Base-by-base conservation (phyloP, 2,329 filamentous ascomycete species). In the Phoma sp. region DNA sequence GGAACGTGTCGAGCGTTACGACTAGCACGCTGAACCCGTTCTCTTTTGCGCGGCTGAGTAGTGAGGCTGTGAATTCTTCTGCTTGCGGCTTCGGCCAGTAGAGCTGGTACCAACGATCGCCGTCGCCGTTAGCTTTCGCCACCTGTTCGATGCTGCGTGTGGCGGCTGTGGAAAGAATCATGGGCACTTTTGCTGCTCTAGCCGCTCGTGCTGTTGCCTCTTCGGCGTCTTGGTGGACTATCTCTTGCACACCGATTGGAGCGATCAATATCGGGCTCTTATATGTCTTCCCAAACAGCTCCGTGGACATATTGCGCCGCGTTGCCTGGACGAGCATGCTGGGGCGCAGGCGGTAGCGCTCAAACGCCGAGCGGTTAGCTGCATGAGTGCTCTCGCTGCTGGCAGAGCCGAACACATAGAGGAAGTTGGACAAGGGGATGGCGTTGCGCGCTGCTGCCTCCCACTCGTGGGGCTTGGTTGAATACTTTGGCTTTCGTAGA, bases 1-100 rank as follows among this genome's bases (percentile, higher is more conserved):
- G 81, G 74, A 85, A 90, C 0, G 88, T 91, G 71, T 92, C 89
- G 0, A 91, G 78, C 0, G 90, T 92, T 0, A 92, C 86, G 6
- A 92, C 84, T 0, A 92, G 78, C 0, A 86, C 87, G 31, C 80
- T 81, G 74, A 82, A 92, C 1, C 88, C 88, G 29, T 78, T 81
- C 0, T 75, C 78, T 66, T 85, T 85, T 0, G 88, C 89, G 0
- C 88, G 81, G 1, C 74, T 68, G 4, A 92, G 78, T 15, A 92
- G 75, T 1, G 84, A 88, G 0, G 81, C 76, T 0, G 88, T 91
- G 50, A 91, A 78, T 3, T 87, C 83, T 47, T 91, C 82, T 50
- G 85, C 82, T 19, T 80, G 75, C 0, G 87, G 86, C 80, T 80
- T 77, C 0, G 89, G 88, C 87, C 88, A 91, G 76, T 92, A 92